phyloP scores from a whole-genome alignment of 306 rosid genomes.

The barrel medic (Medicago truncatula) region MtrunA17r5.0-ANR NC_053049.1:15960001-15960500 shows the following conservation, averaged over 20 bases:
- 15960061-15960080: too few species aligned
- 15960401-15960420: constrained; percentile 95
- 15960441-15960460: constrained; percentile 85
- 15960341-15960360: constrained; percentile 1
- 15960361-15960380: not conserved
- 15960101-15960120: too few species aligned
- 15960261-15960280: not conserved
- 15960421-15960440: constrained; percentile 99
- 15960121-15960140: too few species aligned
- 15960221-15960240: constrained; percentile 8
- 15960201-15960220: constrained; percentile 5
- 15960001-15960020: too few species aligned
- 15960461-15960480: constrained; percentile 94
- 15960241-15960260: not conserved
- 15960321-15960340: not conserved
- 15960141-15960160: too few species aligned
- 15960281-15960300: not conserved
- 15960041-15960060: too few species aligned
- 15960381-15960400: constrained; percentile 4
- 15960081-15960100: too few species aligned
- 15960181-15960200: not conserved
- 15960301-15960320: not conserved
- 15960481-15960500: constrained; percentile 98
- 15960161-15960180: not conserved
- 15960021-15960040: too few species aligned